Conservation (phyloP, 2,329 filamentous ascomycete genomes). For the Fusarium dimerum region DNA sequence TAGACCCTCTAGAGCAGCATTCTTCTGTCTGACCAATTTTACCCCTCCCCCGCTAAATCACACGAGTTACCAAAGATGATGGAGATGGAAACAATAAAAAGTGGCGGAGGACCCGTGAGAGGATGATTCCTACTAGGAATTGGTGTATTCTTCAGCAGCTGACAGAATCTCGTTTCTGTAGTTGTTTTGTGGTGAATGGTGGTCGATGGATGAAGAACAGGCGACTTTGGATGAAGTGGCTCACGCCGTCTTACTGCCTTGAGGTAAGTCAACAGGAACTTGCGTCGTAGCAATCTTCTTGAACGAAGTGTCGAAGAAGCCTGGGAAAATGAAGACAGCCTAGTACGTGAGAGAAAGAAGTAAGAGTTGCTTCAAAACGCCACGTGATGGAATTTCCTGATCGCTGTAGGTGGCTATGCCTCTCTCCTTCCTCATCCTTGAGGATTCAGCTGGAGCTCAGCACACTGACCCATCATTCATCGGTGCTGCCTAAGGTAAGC, state of each 20-base stretch:
- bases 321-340: neutral
- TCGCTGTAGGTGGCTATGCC: neutral
- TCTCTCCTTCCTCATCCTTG: constrained; percentile 7
- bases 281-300: neutral
- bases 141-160: neutral
- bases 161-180: neutral
- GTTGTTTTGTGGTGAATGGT: neutral
- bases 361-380: neutral
- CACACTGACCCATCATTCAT: constrained; percentile 16
- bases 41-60: constrained; percentile 25
- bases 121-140: neutral
- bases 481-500: constrained; percentile 31
- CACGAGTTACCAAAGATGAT: neutral
- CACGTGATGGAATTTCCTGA: neutral
- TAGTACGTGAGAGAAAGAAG: neutral
- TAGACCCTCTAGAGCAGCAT: constrained; percentile 18
- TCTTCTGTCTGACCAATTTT: constrained; percentile 16
- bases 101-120: neutral
- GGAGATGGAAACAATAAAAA: neutral
- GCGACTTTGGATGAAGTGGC: neutral
- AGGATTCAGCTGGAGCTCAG: constrained; percentile 21
- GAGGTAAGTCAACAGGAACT: neutral
- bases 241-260: neutral
- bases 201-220: neutral
- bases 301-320: neutral